phyloP scores from a whole-genome alignment of 2,329 filamentous ascomycete genomes.

The Fusarium piperis region DNA sequence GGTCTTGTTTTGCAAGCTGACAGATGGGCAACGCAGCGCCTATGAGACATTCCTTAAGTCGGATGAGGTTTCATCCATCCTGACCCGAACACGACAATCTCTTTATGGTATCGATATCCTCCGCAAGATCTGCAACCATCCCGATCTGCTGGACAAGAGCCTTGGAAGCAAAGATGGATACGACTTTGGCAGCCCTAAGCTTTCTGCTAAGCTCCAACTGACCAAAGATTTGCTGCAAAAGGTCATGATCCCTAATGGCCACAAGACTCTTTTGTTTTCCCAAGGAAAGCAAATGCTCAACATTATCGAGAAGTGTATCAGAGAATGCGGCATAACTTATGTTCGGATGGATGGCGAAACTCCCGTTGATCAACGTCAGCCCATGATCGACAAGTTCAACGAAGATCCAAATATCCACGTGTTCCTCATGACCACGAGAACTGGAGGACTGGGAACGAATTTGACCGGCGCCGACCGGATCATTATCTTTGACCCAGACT shows the following conservation, averaged over 20 bases:
- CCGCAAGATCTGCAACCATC: slow-evolving; percentile 97
- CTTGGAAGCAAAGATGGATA: slow-evolving; percentile 69
- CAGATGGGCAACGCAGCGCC: slow-evolving; percentile 75
- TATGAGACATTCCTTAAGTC: slow-evolving; percentile 86
- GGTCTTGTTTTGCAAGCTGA: slow-evolving; percentile 94
- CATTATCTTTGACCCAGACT: slow-evolving; percentile 98
- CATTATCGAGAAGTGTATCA: slow-evolving; percentile 86
- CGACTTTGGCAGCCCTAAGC: slow-evolving; percentile 78
- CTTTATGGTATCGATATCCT: slow-evolving; percentile 91
- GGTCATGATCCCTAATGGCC: slow-evolving; percentile 88
- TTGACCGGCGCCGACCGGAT: slow-evolving; percentile 94
- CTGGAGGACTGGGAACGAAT: slow-evolving; percentile 93
- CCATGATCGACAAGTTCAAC: slow-evolving; percentile 93
- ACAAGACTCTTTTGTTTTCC: slow-evolving; percentile 93
- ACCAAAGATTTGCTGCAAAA: slow-evolving; percentile 82
- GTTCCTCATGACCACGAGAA: slow-evolving; percentile 94
- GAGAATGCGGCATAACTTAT: slow-evolving; percentile 76
- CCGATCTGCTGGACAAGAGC: slow-evolving; percentile 79
- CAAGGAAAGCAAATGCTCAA: slow-evolving; percentile 96
- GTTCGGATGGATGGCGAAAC: slow-evolving; percentile 95
- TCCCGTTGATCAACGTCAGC: slow-evolving; percentile 86
- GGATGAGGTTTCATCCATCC: slow-evolving; percentile 85
- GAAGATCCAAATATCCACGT: slow-evolving; percentile 80
- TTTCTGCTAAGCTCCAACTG: slow-evolving; percentile 96
- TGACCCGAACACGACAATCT: slow-evolving; percentile 78